phyloP scores from a whole-genome alignment of 2,329 filamentous ascomycete species.

The Didymella exigua region DNA sequence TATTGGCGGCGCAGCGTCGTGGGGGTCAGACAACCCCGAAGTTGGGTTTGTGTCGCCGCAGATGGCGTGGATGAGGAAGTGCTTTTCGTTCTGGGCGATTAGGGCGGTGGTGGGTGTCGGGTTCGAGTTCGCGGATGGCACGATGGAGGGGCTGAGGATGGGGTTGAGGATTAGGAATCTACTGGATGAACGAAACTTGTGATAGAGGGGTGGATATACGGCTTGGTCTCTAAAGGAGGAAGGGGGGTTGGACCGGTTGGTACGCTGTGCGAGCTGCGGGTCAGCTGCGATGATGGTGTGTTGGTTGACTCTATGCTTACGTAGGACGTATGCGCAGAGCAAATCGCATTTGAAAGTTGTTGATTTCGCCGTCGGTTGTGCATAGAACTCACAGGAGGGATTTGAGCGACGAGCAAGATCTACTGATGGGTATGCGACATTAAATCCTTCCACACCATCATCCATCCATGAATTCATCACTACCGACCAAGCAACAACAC shows the following conservation, averaged over 20 bases:
- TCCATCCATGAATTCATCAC: no score
- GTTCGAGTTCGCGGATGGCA: constrained; percentile 29
- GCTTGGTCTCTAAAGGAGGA: no score
- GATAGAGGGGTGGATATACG: no score
- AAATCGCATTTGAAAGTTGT: no score
- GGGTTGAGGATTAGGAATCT: constrained; percentile 34
- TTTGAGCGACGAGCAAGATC: no score
- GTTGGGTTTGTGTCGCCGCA: constrained; percentile 5
- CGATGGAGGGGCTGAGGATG: constrained; percentile 31
- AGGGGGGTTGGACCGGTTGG: no score
- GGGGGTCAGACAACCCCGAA: constrained; percentile 12
- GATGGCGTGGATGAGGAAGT: constrained; percentile 36
- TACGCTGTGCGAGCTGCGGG: neutral
- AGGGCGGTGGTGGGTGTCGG: constrained; percentile 24
- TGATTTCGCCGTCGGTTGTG: no score
- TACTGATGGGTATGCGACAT: no score
- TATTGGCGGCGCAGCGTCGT: constrained; percentile 37
- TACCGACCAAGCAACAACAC: no score
- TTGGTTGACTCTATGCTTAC: neutral
- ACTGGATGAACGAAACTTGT: constrained; percentile 14
- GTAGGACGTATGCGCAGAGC: no score
- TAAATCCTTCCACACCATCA: no score
- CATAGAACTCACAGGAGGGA: no score
- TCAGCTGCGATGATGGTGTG: neutral
- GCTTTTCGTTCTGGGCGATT: constrained; percentile 38